These are phyloP conservation scores for Elsinoe batatas DNA, from an alignment of 2,329 filamentous ascomycete genomes.

Conservation along the genomic window DNA sequence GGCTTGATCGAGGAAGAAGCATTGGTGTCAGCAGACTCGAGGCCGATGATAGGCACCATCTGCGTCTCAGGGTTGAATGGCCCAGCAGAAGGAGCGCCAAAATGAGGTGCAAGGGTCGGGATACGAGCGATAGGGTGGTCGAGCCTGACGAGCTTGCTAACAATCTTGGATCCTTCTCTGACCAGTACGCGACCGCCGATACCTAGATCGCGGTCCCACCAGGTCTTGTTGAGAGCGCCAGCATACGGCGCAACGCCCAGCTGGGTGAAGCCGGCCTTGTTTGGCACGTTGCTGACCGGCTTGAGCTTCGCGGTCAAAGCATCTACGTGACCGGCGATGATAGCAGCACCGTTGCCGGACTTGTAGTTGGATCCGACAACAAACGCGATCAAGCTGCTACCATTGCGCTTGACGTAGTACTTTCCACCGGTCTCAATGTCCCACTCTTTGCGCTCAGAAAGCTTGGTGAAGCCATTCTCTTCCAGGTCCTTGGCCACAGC, in stretches of 20 bases:
- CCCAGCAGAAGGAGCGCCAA: constrained; percentile 59
- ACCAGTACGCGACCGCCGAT: constrained; percentile 85
- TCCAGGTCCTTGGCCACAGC: constrained; percentile 65
- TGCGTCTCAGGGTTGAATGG: constrained; percentile 82
- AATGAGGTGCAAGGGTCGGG: constrained; percentile 87
- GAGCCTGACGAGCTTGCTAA: constrained; percentile 74
- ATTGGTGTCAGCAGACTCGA: constrained; percentile 57
- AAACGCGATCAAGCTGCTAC: constrained; percentile 77
- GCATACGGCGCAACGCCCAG: constrained; percentile 90
- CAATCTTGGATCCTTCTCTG: constrained; percentile 69
- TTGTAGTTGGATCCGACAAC: constrained; percentile 69
- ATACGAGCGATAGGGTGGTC: constrained; percentile 91
- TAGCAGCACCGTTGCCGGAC: constrained; percentile 75
- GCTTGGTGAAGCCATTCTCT: constrained; percentile 63
- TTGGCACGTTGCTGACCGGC: constrained; percentile 78
- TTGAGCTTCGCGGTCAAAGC: constrained; percentile 84
- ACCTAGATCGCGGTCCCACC: constrained; percentile 93
- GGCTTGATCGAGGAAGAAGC: constrained; percentile 21
- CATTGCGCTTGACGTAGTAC: constrained; percentile 81
- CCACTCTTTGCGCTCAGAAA: constrained; percentile 77
- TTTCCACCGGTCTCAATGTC: constrained; percentile 71
- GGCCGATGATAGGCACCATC: constrained; percentile 84
- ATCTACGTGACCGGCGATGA: constrained; percentile 88
- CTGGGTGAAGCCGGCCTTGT: constrained; percentile 75
- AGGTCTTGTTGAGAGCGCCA: constrained; percentile 75